Percentiles rank a stretch among this genome's conserved stretches.
Conservation (phyloP, 2,329 filamentous ascomycete genomes). For the Fusarium mexicanum region DNA sequence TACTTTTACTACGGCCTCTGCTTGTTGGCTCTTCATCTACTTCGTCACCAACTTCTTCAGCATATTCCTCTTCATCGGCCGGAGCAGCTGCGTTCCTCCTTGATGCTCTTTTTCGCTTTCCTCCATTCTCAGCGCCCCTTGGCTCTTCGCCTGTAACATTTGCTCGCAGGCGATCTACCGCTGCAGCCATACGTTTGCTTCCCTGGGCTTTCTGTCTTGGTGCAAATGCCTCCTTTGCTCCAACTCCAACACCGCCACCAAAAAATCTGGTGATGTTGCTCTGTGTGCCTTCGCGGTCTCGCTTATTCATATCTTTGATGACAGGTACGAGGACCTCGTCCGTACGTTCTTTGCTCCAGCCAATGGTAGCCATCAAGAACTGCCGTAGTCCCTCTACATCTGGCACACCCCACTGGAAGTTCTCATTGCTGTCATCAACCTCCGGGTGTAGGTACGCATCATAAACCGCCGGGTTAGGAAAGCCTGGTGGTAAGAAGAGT, state of each 20-base stretch:
- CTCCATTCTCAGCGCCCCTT: constrained; percentile 1
- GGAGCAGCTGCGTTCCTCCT: constrained; percentile 26
- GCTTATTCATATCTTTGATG: constrained; percentile 91
- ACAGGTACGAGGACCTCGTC: constrained; percentile 97
- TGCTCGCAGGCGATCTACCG: constrained; percentile 71
- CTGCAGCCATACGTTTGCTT: constrained; percentile 79
- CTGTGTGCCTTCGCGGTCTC: constrained; percentile 91
- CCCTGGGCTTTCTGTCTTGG: constrained; percentile 72
- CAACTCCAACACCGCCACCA: constrained; percentile 75
- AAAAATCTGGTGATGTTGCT: constrained; percentile 96
- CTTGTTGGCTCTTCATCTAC: constrained; percentile 4
- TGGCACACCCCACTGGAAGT: constrained; percentile 95
- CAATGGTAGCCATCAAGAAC: constrained; percentile 91
- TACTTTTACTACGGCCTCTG: constrained; percentile 23
- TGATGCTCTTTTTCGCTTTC: constrained; percentile 39
- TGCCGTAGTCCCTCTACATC: constrained; percentile 85
- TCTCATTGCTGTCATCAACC: constrained; percentile 80
- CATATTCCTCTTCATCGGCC: constrained; percentile 28
- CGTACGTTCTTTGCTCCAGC: constrained; percentile 90
- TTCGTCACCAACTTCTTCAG: constrained; percentile 25
- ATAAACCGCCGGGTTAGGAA: constrained; percentile 81
- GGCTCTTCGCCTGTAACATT: constrained; percentile 40
- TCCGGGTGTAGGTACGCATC: constrained; percentile 87
- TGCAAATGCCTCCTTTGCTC: constrained; percentile 73
- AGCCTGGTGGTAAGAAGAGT: constrained; percentile 82